Evolutionary conservation across 2,329 filamentous ascomycete genomes (phyloP).

Genomic region (Sclerotinia trifoliorum): DNA sequence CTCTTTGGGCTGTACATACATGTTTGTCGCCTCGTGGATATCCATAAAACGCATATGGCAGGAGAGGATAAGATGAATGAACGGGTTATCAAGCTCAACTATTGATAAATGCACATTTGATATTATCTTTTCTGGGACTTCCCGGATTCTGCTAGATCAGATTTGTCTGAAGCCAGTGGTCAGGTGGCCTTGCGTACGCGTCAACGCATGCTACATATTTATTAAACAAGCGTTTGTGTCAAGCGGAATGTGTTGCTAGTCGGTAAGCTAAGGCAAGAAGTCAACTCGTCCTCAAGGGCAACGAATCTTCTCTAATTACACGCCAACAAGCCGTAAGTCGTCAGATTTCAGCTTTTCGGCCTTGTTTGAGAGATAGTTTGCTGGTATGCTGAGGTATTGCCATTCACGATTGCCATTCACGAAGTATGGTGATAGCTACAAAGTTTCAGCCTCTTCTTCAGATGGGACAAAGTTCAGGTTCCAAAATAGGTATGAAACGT

Average conservation of each 20-base stretch:
- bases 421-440: too few relatives aligned
- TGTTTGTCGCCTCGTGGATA: slow-evolving; percentile 31
- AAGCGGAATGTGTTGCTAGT: slow-evolving; percentile 29
- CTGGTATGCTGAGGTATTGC: too few relatives aligned
- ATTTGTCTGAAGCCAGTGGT: not conserved
- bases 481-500: too few relatives aligned
- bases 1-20: slow-evolving; percentile 25
- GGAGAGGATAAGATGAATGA: slow-evolving; percentile 32
- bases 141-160: not conserved
- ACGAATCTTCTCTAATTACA: too few relatives aligned
- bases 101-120: not conserved
- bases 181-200: slow-evolving; percentile 27
- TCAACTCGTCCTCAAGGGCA: not conserved
- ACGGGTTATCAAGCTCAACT: slow-evolving; percentile 27
- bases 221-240: slow-evolving; percentile 31
- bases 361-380: too few relatives aligned
- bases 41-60: slow-evolving; percentile 34
- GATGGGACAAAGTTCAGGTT: too few relatives aligned
- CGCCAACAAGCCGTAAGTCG: too few relatives aligned
- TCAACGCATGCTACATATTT: too few relatives aligned
- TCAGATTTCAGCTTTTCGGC: too few relatives aligned
- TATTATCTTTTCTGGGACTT: not conserved
- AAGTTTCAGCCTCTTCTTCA: too few relatives aligned
- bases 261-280: slow-evolving; percentile 21
- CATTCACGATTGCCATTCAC: too few relatives aligned